Conservation (phyloP, 371 early-diverging fungal species). For the Blakeslea trispora region DNA sequence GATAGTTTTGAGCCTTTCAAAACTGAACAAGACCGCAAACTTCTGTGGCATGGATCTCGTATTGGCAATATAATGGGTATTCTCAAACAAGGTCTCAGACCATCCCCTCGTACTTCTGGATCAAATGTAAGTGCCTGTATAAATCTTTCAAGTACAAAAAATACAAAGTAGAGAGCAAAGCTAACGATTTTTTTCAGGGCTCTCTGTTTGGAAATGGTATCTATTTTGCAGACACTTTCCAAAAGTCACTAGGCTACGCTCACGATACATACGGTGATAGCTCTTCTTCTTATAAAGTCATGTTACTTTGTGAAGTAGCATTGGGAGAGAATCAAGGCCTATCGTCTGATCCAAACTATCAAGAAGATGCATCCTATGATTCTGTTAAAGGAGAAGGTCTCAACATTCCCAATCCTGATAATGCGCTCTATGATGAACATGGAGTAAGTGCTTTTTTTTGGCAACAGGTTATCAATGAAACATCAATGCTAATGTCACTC, state of each 20-base stretch:
- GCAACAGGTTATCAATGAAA: too few species aligned
- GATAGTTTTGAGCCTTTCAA: slow-evolving; percentile 28
- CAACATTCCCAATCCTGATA: slow-evolving; percentile 39
- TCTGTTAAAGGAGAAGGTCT: slow-evolving; percentile 54
- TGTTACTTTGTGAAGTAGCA: slow-evolving; percentile 64
- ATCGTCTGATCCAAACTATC: not conserved
- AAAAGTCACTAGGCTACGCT: slow-evolving; percentile 48
- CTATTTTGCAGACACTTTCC: slow-evolving; percentile 63
- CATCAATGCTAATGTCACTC: not conserved
- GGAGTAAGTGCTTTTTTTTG: slow-evolving; percentile 29
- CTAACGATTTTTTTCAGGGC: slow-evolving; percentile 26
- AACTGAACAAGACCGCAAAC: slow-evolving; percentile 34
- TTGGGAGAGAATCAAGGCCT: slow-evolving; percentile 39
- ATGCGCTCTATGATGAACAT: slow-evolving; percentile 31
- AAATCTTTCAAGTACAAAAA: too few species aligned
- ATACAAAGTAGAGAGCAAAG: not conserved
- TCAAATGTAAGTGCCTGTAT: slow-evolving; percentile 32
- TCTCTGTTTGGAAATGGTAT: slow-evolving; percentile 56
- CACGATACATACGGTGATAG: slow-evolving; percentile 14
- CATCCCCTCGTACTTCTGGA: slow-evolving; percentile 27
- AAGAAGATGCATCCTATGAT: slow-evolving; percentile 3
- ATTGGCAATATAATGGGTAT: slow-evolving; percentile 50
- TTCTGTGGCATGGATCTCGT: slow-evolving; percentile 57
- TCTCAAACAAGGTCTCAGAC: slow-evolving; percentile 48
- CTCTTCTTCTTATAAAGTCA: slow-evolving; percentile 24